Evolutionary conservation across 78 protist genomes (phyloP), one percentile per base, ranked within the genome.

Genomic region (Dictyostelium brefeldianum): DNA sequence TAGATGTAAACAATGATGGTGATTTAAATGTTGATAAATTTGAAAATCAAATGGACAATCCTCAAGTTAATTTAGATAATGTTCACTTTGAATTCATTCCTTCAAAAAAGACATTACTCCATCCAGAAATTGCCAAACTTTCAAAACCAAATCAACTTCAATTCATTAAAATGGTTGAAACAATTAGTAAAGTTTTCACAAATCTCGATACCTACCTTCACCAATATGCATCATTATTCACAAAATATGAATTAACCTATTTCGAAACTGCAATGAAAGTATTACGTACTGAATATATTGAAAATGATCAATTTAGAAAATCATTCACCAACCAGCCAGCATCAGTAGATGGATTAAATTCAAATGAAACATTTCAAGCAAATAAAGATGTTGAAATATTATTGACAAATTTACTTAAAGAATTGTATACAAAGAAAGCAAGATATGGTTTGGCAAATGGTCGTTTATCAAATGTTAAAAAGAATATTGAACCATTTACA

Each of bases 101-200:
- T 29, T 2, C 43, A 31, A 0, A 65, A 10, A 11, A 10, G 15
- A 0, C 22, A 2, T 2, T 67, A 6, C 41, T 67, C 18, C 75
- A 67, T 31, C 75, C 75, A 67, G 75, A 67, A 7, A 17, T 67
- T 17, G 75, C 48, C 3, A 67, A 31, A 67, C 17, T 67, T 12
- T 67, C 75, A 12, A 67, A 67, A 67, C 75, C 41, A 67, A 67
- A 67, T 15, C 75, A 67, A 67, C 1, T 27, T 15, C 48, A 67
- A 31, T 67, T 67, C 48, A 67, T 67, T 25, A 67, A 18, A 31
- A 31, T 31, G 43, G 75, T 67, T 4, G 47, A 31, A 12, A 31
- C 48, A 9, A 67, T 67, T n/a, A 27, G 43, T 15, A 25, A 18
- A 46, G 54, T 46, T 73, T 46, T 36, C 54, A 4, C 3, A 0